Evolutionary conservation across 2,329 filamentous ascomycete species (phyloP).

Genomic region (Cercospora sojina): DNA sequence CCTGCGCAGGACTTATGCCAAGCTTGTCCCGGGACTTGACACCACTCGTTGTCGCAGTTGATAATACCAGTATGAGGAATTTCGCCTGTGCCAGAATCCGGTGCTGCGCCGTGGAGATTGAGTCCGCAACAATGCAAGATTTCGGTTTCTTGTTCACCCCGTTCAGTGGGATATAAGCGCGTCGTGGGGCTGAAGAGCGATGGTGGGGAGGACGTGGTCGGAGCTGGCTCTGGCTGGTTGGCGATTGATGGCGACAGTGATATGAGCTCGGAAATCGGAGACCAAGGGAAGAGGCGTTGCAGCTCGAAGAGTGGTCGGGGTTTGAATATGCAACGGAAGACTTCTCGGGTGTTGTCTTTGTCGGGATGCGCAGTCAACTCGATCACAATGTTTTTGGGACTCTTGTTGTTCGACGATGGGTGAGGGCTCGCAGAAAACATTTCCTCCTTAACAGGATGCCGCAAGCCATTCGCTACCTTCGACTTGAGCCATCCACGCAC

Average conservation of each 20-base stretch:
- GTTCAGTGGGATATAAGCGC: background rate
- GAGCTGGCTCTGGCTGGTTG: background rate
- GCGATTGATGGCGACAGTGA: background rate
- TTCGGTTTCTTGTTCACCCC: background rate
- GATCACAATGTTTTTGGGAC: background rate
- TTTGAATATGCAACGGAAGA: background rate
- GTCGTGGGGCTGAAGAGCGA: background rate
- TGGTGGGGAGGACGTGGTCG: background rate
- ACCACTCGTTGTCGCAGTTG: slow-evolving; percentile 6
- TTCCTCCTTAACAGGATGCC: background rate
- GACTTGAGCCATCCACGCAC: background rate
- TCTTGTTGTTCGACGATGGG: no score
- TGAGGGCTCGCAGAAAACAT: background rate
- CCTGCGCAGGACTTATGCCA: slow-evolving; percentile 8
- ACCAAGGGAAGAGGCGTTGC: background rate
- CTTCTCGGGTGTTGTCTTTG: background rate
- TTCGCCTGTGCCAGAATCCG: background rate
- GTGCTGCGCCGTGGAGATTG: background rate
- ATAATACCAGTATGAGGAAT: background rate
- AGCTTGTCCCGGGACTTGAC: background rate
- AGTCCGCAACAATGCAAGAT: background rate
- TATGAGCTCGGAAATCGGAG: background rate
- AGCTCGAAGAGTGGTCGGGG: background rate
- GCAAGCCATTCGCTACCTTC: background rate
- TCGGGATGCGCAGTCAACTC: background rate